Evolutionary conservation across 106 monocot species (phyloP).

Genomic region (Dendrobium huoshanense): DNA sequence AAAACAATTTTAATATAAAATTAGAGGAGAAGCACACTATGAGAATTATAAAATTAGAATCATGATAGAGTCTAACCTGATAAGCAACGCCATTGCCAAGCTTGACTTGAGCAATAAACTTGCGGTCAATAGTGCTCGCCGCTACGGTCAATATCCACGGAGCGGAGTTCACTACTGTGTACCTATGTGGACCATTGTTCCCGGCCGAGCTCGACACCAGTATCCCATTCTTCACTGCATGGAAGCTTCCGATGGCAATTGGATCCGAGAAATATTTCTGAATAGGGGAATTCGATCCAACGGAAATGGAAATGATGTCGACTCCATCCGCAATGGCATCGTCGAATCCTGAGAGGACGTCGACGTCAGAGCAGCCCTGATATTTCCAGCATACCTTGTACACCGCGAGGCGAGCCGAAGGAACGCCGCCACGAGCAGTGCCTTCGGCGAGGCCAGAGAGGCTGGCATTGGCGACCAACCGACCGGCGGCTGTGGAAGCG

Average conservation of each 20-base stretch:
- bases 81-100: background rate
- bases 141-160: conserved; percentile 30
- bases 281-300: background rate
- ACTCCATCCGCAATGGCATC: conserved; percentile 29
- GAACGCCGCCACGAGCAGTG: conserved; percentile 10
- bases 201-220: background rate
- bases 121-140: conserved; percentile 23
- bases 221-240: background rate
- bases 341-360: conserved; percentile 21
- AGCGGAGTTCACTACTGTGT: background rate
- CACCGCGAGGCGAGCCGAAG: conserved; percentile 6
- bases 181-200: background rate
- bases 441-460: conserved; percentile 14
- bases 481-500: conserved; percentile 15
- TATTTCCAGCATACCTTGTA: conserved; percentile 17
- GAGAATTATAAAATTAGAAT: too few species aligned
- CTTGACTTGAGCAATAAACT: background rate
- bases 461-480: background rate
- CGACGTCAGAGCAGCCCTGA: background rate
- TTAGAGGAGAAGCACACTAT: background rate
- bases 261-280: conserved; percentile 1
- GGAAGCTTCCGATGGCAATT: conserved; percentile 21
- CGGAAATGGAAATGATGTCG: conserved; percentile 22
- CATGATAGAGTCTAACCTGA: background rate
- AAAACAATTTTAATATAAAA: background rate